Conservation (phyloP, 192 early-diverging fungal genomes). For the Entophlyctis helioformis region DNA sequence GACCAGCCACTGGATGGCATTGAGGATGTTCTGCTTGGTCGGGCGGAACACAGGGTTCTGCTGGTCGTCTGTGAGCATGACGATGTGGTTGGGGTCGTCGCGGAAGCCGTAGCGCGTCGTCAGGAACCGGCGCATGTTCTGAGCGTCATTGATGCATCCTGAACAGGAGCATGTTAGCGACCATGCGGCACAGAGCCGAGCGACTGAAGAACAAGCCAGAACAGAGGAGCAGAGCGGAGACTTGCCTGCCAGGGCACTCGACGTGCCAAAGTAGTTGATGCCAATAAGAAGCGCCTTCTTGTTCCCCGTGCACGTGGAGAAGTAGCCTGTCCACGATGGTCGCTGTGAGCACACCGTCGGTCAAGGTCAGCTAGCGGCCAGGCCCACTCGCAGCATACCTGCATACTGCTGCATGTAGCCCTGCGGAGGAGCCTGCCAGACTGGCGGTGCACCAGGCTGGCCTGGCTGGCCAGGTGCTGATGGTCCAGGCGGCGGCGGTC, state of each 20-base stretch:
- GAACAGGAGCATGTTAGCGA: constrained; percentile 3
- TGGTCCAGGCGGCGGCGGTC: constrained; percentile 1
- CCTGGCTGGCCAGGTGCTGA: constrained; percentile 3
- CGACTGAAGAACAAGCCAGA: background rate
- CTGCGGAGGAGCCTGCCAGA: constrained; percentile 6
- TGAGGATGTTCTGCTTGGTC: constrained; percentile 22
- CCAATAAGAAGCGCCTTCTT: constrained; percentile 72
- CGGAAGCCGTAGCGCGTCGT: constrained; percentile 39
- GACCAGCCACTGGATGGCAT: constrained; percentile 59
- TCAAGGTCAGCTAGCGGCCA: no score
- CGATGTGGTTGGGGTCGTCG: constrained; percentile 34
- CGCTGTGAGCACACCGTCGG: background rate
- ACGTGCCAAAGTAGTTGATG: constrained; percentile 73
- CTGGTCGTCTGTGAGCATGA: constrained; percentile 61
- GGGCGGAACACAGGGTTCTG: constrained; percentile 15
- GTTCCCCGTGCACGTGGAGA: constrained; percentile 14
- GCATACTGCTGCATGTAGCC: constrained; percentile 12
- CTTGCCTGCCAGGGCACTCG: constrained; percentile 35
- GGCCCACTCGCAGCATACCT: constrained; percentile 1
- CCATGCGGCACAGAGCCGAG: background rate
- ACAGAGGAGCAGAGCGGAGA: constrained; percentile 25
- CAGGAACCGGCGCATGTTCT: constrained; percentile 36
- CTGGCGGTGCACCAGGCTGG: constrained; percentile 5
- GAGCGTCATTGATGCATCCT: constrained; percentile 38
- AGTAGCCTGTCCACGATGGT: constrained; percentile 2